Percentiles rank a stretch among this genome's conserved stretches.
These are phyloP conservation scores for Onygenales sp. DNA, from an alignment of 2,329 filamentous ascomycete species.

Conservation along the genomic window DNA sequence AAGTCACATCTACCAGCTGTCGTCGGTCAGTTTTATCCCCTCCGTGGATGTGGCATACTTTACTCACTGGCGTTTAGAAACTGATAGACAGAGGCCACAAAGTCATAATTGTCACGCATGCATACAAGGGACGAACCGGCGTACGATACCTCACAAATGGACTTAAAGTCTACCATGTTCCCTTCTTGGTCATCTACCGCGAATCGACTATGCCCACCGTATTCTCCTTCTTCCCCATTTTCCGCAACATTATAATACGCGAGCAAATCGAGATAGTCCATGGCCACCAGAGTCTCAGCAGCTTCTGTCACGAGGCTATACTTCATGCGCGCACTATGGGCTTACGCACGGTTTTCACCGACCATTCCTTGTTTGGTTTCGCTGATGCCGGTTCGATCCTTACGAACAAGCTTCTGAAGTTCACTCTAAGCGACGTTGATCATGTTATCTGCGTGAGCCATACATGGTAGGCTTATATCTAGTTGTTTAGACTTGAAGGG, in stretches of 20 bases:
- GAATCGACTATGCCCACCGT: constrained; percentile 90
- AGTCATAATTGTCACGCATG: constrained; percentile 94
- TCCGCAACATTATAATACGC: constrained; percentile 88
- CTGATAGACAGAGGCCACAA: constrained; percentile 96
- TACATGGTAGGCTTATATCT: constrained; percentile 59
- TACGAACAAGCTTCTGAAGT: constrained; percentile 95
- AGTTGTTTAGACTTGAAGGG: background rate
- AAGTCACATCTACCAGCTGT: constrained; percentile 96
- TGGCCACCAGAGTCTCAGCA: constrained; percentile 90
- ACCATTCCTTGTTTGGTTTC: constrained; percentile 95
- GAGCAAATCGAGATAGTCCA: constrained; percentile 96
- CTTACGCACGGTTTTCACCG: constrained; percentile 87
- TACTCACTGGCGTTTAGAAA: constrained; percentile 46
- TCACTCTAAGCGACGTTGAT: constrained; percentile 90
- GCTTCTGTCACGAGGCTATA: constrained; percentile 87
- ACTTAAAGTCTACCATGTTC: constrained; percentile 95
- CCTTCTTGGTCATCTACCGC: constrained; percentile 92
- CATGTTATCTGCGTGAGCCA: constrained; percentile 98
- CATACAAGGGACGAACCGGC: constrained; percentile 82
- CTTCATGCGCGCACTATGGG: constrained; percentile 95
- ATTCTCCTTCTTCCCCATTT: constrained; percentile 97
- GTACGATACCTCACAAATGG: constrained; percentile 95
- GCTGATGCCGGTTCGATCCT: constrained; percentile 92
- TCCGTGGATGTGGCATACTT: background rate
- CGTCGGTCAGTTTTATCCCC: constrained; percentile 45